Conservation (phyloP, 306 rosid genomes). For the Cyamopsis tetragonoloba region DNA sequence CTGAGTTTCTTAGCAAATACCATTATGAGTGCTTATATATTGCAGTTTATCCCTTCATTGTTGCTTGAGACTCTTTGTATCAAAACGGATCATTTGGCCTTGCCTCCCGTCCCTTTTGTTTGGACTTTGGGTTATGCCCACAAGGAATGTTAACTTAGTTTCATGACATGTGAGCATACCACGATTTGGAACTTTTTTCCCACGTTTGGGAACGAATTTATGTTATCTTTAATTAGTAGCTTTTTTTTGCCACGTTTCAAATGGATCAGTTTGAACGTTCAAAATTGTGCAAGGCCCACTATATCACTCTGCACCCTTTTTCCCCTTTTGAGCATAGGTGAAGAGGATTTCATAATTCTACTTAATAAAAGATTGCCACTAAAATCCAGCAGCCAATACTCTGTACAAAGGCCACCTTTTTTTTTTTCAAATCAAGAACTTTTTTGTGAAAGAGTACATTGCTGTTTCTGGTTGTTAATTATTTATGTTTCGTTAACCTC, state of each 20-base stretch:
- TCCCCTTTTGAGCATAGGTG: not conserved
- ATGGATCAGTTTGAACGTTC: no score
- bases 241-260: no score
- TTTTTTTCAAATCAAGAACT: not conserved
- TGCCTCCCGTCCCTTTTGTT: not conserved
- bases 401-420: not conserved
- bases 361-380: not conserved
- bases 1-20: conserved; percentile 5
- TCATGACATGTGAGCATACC: not conserved
- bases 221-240: no score
- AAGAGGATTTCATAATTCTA: not conserved
- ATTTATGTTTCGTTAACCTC: not conserved
- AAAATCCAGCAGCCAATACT: not conserved
- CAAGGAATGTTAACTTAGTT: not conserved
- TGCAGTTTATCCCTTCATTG: conserved; percentile 1
- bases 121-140: not conserved
- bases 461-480: conserved; percentile 15
- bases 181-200: no score
- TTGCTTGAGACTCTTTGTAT: not conserved
- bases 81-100: not conserved
- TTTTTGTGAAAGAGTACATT: not conserved
- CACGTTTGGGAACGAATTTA: no score
- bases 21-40: not conserved
- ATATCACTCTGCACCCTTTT: not conserved
- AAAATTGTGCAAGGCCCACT: not conserved